Conservation (phyloP, 345 rosid species). For the Heritiera littoralis region DNA sequence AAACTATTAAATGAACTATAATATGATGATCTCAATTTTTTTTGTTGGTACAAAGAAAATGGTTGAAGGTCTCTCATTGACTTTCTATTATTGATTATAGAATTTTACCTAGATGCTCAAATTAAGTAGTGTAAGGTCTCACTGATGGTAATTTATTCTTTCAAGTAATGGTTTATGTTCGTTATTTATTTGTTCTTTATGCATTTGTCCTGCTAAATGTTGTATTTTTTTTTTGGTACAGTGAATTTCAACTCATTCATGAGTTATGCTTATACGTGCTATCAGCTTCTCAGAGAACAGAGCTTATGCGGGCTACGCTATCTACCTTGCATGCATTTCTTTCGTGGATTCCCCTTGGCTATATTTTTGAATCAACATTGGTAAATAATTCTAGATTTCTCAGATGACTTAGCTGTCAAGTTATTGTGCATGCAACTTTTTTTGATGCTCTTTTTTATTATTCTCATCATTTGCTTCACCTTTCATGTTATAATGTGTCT, state of each 20-base stretch:
- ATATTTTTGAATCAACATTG: constrained; percentile 97
- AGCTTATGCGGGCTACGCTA: constrained; percentile 88
- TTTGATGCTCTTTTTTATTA: not conserved
- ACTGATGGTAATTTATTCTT: not conserved
- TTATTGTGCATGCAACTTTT: not conserved
- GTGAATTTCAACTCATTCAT: constrained; percentile 98
- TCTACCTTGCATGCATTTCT: constrained; percentile 98
- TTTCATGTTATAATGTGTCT: constrained; percentile 10
- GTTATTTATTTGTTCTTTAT: not conserved
- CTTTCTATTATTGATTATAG: no score
- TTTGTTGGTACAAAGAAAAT: not conserved
- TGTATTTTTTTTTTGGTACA: constrained; percentile 42
- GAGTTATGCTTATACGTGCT: constrained; percentile 96
- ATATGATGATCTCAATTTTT: not conserved
- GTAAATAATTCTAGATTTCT: constrained; percentile 43
- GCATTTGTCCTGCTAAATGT: not conserved
- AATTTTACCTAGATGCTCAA: not conserved
- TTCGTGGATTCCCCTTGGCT: constrained; percentile 99
- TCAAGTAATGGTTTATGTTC: not conserved
- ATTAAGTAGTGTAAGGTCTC: not conserved
- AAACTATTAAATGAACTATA: not conserved
- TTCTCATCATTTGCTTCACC: not conserved
- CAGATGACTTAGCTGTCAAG: not conserved
- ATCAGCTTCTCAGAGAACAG: constrained; percentile 94
- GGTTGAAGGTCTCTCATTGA: not conserved